phyloP scores from a whole-genome alignment of 768 basidiomycete species.

The Auricularia auricula-judae region DNA sequence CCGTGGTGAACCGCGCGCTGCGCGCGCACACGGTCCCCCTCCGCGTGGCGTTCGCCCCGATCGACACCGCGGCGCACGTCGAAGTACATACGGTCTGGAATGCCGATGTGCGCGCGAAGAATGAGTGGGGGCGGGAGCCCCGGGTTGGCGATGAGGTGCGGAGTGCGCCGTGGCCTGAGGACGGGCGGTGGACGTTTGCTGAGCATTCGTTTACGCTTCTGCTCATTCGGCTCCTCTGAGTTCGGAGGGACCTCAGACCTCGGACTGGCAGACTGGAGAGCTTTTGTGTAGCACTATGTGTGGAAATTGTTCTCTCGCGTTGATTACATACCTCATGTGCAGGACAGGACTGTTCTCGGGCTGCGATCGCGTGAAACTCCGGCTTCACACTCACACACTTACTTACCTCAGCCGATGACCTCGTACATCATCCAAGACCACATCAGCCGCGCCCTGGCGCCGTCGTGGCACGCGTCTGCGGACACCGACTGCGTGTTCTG shows the following conservation, averaged over 20 bases:
- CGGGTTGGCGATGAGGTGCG: slow-evolving; percentile 29
- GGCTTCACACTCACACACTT: too few species aligned
- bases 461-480: slow-evolving; percentile 33
- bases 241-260: not conserved
- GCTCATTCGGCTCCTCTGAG: not conserved
- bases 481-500: slow-evolving; percentile 48
- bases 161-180: slow-evolving; percentile 18
- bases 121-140: slow-evolving; percentile 27
- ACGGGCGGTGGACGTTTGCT: slow-evolving; percentile 27
- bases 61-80: slow-evolving; percentile 16
- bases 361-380: too few species aligned
- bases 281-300: too few species aligned
- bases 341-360: too few species aligned
- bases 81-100: slow-evolving; percentile 44
- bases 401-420: slow-evolving; percentile 35
- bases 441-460: slow-evolving; percentile 31
- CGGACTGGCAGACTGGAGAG: too few species aligned
- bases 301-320: too few species aligned
- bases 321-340: too few species aligned
- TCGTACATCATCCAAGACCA: slow-evolving; percentile 64
- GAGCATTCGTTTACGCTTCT: slow-evolving; percentile 31
- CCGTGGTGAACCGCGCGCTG: slow-evolving; percentile 39
- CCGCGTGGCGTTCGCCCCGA: slow-evolving; percentile 22
- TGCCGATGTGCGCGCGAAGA: slow-evolving; percentile 29
- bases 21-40: slow-evolving; percentile 29